Percentiles rank a stretch among this genome's conserved stretches.
Conservation (phyloP, 1,284 basidiomycete genomes). For the Ceratorhiza oryzae-sativae region DNA sequence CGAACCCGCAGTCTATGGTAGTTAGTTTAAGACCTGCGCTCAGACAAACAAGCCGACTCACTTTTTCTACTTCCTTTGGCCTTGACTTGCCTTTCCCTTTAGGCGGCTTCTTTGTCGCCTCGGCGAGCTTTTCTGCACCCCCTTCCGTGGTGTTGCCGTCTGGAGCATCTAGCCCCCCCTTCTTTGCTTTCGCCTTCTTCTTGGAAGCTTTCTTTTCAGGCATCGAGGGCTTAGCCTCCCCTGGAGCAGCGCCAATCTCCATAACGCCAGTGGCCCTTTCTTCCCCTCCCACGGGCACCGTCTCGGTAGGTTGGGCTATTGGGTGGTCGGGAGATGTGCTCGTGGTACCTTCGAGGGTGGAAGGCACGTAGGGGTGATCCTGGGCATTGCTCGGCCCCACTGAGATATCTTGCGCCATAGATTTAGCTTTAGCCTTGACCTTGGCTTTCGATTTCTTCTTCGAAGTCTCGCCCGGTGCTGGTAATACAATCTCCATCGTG, state of each 20-base stretch:
- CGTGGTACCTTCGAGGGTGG: neutral
- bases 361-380: neutral
- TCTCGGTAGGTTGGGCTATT: conserved; percentile 5
- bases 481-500: conserved; percentile 17
- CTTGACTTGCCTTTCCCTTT: conserved; percentile 25
- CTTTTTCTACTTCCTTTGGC: neutral
- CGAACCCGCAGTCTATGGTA: neutral
- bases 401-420: neutral
- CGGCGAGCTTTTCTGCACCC: neutral
- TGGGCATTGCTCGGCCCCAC: neutral
- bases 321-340: neutral
- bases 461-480: neutral
- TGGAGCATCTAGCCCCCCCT: conserved; percentile 10
- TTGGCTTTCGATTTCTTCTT: conserved; percentile 26
- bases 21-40: neutral
- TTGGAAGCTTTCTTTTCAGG: conserved; percentile 24
- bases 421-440: conserved; percentile 9
- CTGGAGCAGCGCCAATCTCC: conserved; percentile 1
- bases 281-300: neutral
- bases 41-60: neutral
- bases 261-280: neutral
- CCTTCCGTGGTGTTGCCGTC: neutral
- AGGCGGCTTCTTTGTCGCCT: conserved; percentile 12
- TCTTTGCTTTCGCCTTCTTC: conserved; percentile 29
- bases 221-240: neutral